Conservation (phyloP, 805 yeast species). For the Zygoascus biomembranicola region DNA sequence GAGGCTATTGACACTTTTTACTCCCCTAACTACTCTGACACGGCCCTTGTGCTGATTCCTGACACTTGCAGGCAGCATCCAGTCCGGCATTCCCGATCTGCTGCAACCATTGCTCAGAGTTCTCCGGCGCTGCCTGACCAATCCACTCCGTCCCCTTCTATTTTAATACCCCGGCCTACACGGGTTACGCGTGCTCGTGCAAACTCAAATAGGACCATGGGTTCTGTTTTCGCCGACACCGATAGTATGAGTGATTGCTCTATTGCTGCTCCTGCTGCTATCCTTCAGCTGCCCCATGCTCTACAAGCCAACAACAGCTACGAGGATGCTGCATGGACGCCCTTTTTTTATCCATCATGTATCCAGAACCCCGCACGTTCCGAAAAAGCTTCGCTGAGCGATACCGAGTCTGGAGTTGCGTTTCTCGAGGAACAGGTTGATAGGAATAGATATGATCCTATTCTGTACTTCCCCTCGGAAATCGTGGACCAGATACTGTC, state of each 20-base stretch:
- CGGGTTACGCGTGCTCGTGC: neutral
- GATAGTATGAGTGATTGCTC: neutral
- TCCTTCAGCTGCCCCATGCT: neutral
- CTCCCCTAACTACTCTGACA: neutral
- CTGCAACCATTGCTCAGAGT: neutral
- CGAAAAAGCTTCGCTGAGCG: slow-evolving; percentile 5
- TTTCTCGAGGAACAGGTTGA: slow-evolving; percentile 10
- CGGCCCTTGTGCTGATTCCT: neutral
- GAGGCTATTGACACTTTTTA: neutral
- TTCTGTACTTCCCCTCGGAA: slow-evolving; percentile 11
- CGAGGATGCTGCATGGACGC: neutral
- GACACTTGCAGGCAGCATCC: neutral
- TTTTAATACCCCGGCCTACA: neutral
- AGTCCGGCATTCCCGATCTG: neutral
- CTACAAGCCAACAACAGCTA: neutral
- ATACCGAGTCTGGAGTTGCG: slow-evolving; percentile 19
- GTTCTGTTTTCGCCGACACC: neutral
- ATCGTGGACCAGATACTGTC: slow-evolving; percentile 11
- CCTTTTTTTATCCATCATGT: neutral
- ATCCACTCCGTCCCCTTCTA: neutral
- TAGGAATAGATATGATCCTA: slow-evolving; percentile 6
- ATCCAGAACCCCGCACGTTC: neutral
- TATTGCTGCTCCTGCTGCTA: neutral
- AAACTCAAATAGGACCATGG: neutral
- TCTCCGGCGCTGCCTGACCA: neutral